phyloP scores from a whole-genome alignment of 164 flowering plant species.

The Vitis labrusca region DNA sequence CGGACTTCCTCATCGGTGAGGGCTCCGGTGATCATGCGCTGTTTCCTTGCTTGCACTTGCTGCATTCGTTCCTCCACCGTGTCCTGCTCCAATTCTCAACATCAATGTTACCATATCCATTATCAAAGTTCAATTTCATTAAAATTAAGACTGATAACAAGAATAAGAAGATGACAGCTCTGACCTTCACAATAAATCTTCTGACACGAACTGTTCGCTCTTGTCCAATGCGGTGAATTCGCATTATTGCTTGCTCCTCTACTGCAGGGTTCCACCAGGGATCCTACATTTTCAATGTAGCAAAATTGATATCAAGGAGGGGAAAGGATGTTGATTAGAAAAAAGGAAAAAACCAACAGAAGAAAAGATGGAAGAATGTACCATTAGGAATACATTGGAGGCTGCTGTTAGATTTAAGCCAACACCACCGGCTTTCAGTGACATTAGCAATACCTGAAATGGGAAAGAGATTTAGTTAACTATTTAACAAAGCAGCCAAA shows the following conservation, averaged over 20 bases:
- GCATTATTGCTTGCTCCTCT: slow-evolving; percentile 91
- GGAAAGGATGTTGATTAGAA: not conserved
- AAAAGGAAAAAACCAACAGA: not conserved
- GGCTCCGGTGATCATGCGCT: slow-evolving; percentile 79
- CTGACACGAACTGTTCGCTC: slow-evolving; percentile 57
- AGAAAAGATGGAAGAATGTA: slow-evolving; percentile 14
- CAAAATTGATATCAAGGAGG: not conserved
- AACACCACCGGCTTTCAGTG: slow-evolving; percentile 81
- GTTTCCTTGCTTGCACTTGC: slow-evolving; percentile 79
- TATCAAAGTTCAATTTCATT: not conserved
- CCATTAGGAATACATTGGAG: slow-evolving; percentile 81
- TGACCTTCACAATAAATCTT: slow-evolving; percentile 80
- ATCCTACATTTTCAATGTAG: slow-evolving; percentile 41
- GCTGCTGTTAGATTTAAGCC: slow-evolving; percentile 86
- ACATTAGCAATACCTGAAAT: slow-evolving; percentile 73
- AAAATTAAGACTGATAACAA: not conserved
- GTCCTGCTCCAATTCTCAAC: slow-evolving; percentile 34
- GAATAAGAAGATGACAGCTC: not conserved
- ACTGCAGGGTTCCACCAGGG: slow-evolving; percentile 99
- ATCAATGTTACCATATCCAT: no score
- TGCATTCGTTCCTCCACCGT: slow-evolving; percentile 78
- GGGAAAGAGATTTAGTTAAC: not conserved
- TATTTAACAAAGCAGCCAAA: not conserved
- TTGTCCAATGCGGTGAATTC: slow-evolving; percentile 86
- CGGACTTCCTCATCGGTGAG: slow-evolving; percentile 80